Percentiles rank a stretch among this genome's conserved stretches.
These are phyloP conservation scores for Phytophthora europaea DNA, from an alignment of 352 stramenopile genomes.

Conservation along the genomic window DNA sequence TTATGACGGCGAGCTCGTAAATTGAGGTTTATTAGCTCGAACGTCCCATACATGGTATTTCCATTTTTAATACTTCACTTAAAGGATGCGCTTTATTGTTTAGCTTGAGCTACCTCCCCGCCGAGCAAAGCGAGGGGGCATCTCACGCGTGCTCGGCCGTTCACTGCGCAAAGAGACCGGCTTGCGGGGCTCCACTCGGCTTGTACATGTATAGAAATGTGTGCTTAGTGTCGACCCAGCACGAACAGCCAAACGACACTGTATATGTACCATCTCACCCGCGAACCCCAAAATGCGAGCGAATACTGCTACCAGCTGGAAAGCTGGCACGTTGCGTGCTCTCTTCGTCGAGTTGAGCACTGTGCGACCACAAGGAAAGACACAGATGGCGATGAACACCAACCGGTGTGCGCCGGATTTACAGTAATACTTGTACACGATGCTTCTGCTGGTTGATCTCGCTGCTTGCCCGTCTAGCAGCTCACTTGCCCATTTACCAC, in stretches of 20 bases:
- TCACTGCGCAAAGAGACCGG: too few relatives aligned
- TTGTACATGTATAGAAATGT: too few relatives aligned
- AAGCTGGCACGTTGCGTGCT: conserved; percentile 2
- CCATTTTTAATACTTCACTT: too few relatives aligned
- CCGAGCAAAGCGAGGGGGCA: too few relatives aligned
- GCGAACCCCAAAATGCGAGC: neutral
- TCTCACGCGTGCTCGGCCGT: too few relatives aligned
- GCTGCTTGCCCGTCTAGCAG: neutral
- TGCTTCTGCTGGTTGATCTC: neutral
- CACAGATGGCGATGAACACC: neutral
- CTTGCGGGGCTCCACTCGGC: too few relatives aligned
- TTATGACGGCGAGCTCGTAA: too few relatives aligned
- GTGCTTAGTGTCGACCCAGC: neutral
- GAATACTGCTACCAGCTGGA: neutral
- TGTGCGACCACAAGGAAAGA: neutral
- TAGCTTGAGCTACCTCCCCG: too few relatives aligned
- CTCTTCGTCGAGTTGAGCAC: neutral
- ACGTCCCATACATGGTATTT: too few relatives aligned
- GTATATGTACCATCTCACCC: neutral
- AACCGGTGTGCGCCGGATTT: neutral
- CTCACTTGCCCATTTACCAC: conserved; percentile 26
- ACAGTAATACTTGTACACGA: conserved; percentile 28
- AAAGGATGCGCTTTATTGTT: too few relatives aligned
- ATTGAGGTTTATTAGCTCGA: too few relatives aligned
- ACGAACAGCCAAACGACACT: neutral